A percentile compares a stretch with the other conserved stretches of the same genome.
Evolutionary conservation across 352 stramenopile genomes (phyloP).

Genomic region (Globisporangium iwayamae): DNA sequence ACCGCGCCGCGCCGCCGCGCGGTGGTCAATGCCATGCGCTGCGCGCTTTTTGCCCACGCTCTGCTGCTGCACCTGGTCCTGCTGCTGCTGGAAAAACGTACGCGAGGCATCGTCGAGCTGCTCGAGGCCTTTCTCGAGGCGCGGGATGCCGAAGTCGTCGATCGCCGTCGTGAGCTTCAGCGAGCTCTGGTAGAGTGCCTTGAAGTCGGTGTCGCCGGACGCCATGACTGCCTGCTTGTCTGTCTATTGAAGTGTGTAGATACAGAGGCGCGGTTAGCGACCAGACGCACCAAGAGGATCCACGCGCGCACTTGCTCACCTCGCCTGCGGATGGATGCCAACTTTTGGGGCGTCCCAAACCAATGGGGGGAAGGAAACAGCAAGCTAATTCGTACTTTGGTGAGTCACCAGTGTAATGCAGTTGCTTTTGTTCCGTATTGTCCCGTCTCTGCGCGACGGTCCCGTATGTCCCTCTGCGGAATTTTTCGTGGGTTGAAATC

Average conservation of each 20-base stretch:
- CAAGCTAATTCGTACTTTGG: background rate
- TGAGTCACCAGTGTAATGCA: background rate
- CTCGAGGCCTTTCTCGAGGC: constrained; percentile 75
- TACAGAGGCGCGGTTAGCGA: background rate
- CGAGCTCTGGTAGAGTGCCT: constrained; percentile 84
- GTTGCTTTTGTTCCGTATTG: background rate
- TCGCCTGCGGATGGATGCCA: constrained; percentile 3
- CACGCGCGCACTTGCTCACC: background rate
- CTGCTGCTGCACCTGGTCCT: constrained; percentile 19
- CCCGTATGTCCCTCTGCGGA: background rate
- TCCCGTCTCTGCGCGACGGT: background rate
- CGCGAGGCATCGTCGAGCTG: constrained; percentile 75
- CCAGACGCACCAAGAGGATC: background rate
- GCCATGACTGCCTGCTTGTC: constrained; percentile 4
- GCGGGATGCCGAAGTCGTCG: constrained; percentile 69
- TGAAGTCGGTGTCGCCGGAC: constrained; percentile 68
- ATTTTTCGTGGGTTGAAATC: constrained; percentile 6
- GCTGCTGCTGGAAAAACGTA: constrained; percentile 38
- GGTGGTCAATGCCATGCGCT: constrained; percentile 10
- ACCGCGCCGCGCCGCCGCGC: constrained; percentile 14
- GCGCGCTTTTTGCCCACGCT: constrained; percentile 51
- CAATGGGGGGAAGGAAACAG: constrained; percentile 5
- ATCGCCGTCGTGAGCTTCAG: constrained; percentile 81
- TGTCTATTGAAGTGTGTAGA: background rate
- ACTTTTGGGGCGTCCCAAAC: constrained; percentile 4